Conservation (phyloP, 805 yeast species). For the Zygotorulaspora chibaensis region DNA sequence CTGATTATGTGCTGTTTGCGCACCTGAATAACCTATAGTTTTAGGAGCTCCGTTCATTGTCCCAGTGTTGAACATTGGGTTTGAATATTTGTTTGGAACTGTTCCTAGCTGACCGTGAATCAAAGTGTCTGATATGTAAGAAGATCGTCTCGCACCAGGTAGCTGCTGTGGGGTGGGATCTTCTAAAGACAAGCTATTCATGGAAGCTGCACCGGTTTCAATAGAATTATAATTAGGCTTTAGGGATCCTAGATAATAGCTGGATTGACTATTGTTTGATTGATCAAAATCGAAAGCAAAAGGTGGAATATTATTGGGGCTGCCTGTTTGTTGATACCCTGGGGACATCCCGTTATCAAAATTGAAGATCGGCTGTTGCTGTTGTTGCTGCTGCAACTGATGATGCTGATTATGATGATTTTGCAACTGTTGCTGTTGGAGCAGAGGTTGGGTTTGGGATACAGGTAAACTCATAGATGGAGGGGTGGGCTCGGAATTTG, state of each 20-base stretch:
- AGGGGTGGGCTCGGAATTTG: slow-evolving; percentile 23
- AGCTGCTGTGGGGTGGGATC: slow-evolving; percentile 2
- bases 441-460: slow-evolving; percentile 1
- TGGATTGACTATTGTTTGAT: slow-evolving; percentile 3
- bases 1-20: neutral
- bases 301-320: slow-evolving; percentile 5
- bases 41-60: slow-evolving; percentile 1
- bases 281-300: slow-evolving; percentile 12
- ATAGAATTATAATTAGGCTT: slow-evolving; percentile 1
- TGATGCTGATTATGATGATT: slow-evolving; percentile 1
- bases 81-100: neutral
- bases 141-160: slow-evolving; percentile 63
- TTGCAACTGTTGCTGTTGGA: slow-evolving; percentile 14
- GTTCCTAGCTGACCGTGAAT: slow-evolving; percentile 33
- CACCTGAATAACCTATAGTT: neutral
- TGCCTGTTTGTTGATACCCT: slow-evolving; percentile 1
- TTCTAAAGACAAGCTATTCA: neutral
- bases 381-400: slow-evolving; percentile 7
- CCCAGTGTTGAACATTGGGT: neutral
- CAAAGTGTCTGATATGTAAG: slow-evolving; percentile 64
- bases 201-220: neutral
- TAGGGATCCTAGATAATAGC: slow-evolving; percentile 3
- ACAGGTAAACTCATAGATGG: slow-evolving; percentile 6
- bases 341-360: slow-evolving; percentile 2
- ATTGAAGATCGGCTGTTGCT: slow-evolving; percentile 9